Base-by-base conservation (phyloP, 73 alveolate genomes). In the Uronychia binucleata region DNA sequence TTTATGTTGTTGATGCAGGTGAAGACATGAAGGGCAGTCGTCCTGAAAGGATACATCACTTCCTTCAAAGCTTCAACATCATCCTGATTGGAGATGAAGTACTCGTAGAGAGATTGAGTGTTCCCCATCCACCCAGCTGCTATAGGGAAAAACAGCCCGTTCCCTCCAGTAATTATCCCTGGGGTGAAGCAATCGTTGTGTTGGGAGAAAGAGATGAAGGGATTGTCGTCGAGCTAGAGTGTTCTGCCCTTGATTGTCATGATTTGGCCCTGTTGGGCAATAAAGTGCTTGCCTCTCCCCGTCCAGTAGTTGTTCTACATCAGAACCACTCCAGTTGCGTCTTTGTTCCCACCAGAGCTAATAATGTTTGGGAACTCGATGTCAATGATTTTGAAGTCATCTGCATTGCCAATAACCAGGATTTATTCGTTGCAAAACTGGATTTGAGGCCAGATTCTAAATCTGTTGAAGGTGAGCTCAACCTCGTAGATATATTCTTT, bases 11-110 rank as follows among this genome's bases (percentile, higher is more conserved):
- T 78, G 26, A 33, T 57, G 1, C 60, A 30, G 28, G 90, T 84
- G 59, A 83, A 83, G 77, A 74, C 60, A 34, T 83, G 90, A 1
- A 83, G 59, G 8, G 90, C 90, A 75, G 74, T 83, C 29, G 74
- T 26, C 57, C 79, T 60, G 59, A 11, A 57, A 14, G 90, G 90
- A 83, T 83, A 83, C 5, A 83, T 57, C 29, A 46, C 67, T 19
- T 46, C n/a, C 19, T 19, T 46, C 19, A 46, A 46, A 19, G 67
- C 67, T 46, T 46, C 67, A 11, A 46, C 67, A 5, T 46, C 5
- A 19, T 46, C 67, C 19, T 46, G 19, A 11, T 46, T 19, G 19
- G 5, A n/a, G n/a, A n/a, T n/a, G n/a, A n/a, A 46, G 67, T 46
- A 46, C 19, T 46, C 67, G 19, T 19, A 11, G 67, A 46, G 19